phyloP scores from a whole-genome alignment of 805 yeast species.

The Danielia oregonensis region DNA sequence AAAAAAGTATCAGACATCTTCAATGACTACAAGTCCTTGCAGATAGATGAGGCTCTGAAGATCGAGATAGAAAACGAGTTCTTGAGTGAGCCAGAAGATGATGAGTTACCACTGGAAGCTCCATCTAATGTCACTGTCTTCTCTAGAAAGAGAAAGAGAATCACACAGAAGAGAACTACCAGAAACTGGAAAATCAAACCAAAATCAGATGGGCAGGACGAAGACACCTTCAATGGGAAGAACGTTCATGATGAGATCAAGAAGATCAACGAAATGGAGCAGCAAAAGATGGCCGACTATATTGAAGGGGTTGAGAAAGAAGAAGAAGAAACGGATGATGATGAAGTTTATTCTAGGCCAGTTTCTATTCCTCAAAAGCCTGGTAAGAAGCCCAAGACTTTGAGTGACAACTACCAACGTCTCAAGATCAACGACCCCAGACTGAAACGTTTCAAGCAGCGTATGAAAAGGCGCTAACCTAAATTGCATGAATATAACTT shows the following conservation, averaged over 20 bases:
- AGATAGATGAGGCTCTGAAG: conserved; percentile 15
- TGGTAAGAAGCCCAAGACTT: conserved; percentile 22
- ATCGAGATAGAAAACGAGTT: conserved; percentile 14
- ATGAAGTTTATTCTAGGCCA: conserved; percentile 13
- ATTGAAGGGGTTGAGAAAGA: conserved; percentile 14
- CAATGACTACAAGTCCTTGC: conserved; percentile 41
- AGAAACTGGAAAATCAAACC: conserved; percentile 50
- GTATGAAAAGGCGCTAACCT: conserved; percentile 29
- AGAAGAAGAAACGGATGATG: conserved; percentile 10
- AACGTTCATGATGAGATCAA: conserved; percentile 42
- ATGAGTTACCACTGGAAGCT: conserved; percentile 3
- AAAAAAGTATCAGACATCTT: conserved; percentile 43
- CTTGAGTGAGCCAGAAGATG: conserved; percentile 7
- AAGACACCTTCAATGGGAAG: conserved; percentile 30
- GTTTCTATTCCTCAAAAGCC: conserved; percentile 13
- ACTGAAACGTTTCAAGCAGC: conserved; percentile 37
- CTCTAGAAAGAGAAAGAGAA: conserved; percentile 22
- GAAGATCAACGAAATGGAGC: conserved; percentile 30
- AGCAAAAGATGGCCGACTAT: conserved; percentile 19
- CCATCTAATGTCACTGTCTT: too few species aligned
- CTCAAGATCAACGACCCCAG: conserved; percentile 49
- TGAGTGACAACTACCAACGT: conserved; percentile 50
- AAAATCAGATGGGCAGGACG: conserved; percentile 15
- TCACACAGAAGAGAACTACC: conserved; percentile 52
- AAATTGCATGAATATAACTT: neutral